These are phyloP conservation scores for Madurella fahalii DNA, from an alignment of 2,329 filamentous ascomycete species.

Conservation along the genomic window DNA sequence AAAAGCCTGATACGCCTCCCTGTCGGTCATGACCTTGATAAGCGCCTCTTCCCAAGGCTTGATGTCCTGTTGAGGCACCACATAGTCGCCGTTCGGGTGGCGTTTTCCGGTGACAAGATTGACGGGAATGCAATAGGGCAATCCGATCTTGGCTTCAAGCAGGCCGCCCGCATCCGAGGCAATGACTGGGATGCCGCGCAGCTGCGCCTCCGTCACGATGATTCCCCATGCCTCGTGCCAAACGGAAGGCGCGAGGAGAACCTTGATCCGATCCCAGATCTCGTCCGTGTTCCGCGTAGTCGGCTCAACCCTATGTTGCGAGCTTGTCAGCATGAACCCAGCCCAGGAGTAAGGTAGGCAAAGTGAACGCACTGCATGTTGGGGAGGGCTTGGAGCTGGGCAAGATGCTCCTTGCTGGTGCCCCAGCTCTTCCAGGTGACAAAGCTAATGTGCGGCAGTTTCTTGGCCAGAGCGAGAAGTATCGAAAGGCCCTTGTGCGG, in stretches of 20 bases:
- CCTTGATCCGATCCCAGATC: conserved; percentile 27
- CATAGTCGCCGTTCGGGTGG: conserved; percentile 21
- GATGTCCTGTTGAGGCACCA: conserved; percentile 24
- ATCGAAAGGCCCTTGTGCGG: conserved; percentile 25
- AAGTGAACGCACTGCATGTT: conserved; percentile 23
- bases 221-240: conserved; percentile 28
- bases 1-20: conserved; percentile 16
- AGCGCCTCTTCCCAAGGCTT: conserved; percentile 19
- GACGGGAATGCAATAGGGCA: conserved; percentile 24
- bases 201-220: conserved; percentile 26
- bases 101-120: conserved; percentile 22
- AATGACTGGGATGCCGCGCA: conserved; percentile 27
- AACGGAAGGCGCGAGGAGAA: conserved; percentile 25
- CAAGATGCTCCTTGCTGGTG: conserved; percentile 13
- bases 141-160: conserved; percentile 24
- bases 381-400: conserved; percentile 14
- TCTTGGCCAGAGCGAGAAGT: conserved; percentile 20
- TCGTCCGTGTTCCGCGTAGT: conserved; percentile 24
- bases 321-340: conserved; percentile 7
- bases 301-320: conserved; percentile 11
- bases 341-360: neutral
- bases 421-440: conserved; percentile 28
- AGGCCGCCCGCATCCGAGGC: conserved; percentile 26
- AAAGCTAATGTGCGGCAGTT: conserved; percentile 24
- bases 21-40: conserved; percentile 18